Evolutionary conservation across 352 stramenopile genomes (phyloP), one percentile per base, ranked within the genome.

Genomic region (Phytopythium delawarense): DNA sequence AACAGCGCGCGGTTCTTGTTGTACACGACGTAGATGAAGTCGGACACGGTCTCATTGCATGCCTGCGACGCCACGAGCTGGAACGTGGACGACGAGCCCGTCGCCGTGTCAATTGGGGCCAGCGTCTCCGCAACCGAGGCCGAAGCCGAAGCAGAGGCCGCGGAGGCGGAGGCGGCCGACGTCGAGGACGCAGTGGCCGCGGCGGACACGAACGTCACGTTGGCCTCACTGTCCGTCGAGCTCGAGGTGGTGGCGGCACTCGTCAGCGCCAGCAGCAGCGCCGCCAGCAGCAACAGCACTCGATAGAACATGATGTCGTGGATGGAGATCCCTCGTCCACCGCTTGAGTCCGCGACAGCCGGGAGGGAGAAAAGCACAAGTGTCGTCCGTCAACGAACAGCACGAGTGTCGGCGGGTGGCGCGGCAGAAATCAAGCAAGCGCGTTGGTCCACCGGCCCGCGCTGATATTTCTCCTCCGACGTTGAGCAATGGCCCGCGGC

Each of bases 1-100:
- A 82, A 81, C 37, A 89, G 61, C 62, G 59, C 75, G 11, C 65
- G 63, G 61, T 89, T 89, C 60, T 78, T 82, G 42, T 71, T 70
- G 71, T 83, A 88, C 2, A 84, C 63, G 34, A 79, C 64, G 64
- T 79, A 74, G 34, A 79, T 67, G 21, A 62, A 74, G 39, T 72
- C 63, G n/a, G 75, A 73, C 18, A 85, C 71, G 4, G 66, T 72
- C 28, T 65, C 61, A 45, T 76, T 78, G 68, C 79, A 88, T 34
- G 59, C 59, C 11, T 78, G 59, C 23, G 75, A 71, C 30, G 67
- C 59, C 25, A 83, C 76, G 55, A 80, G 68, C 25, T 75, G 72
- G 68, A 88, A 88, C 21, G 75, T 82, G 28, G 57, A 52, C 21
- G 78, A 88, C 20, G 65, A 76, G 21, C 70, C 67, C 21, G 73